Percentiles rank a stretch among this genome's conserved stretches.
Conservation (phyloP, 768 basidiomycete genomes). For the Chiua virens region DNA sequence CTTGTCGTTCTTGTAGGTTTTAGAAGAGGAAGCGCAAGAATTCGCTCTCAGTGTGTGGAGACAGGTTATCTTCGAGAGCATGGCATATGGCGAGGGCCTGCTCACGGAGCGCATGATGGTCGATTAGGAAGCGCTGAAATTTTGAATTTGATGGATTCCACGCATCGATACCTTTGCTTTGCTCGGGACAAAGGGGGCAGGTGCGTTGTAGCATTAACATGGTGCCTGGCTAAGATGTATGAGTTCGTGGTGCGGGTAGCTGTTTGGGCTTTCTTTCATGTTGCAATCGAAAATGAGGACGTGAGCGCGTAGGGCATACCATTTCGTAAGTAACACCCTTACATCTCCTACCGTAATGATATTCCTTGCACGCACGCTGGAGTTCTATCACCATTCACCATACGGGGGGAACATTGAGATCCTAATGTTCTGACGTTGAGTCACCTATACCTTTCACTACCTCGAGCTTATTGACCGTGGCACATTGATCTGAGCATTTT, state of each 20-base stretch:
- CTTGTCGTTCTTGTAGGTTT: slow-evolving; percentile 51
- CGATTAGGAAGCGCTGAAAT: slow-evolving; percentile 42
- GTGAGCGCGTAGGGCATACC: slow-evolving; percentile 23
- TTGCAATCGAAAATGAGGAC: slow-evolving; percentile 15
- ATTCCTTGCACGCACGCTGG: slow-evolving; percentile 23
- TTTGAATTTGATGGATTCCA: slow-evolving; percentile 16
- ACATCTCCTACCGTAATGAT: slow-evolving; percentile 44
- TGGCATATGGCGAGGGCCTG: slow-evolving; percentile 88
- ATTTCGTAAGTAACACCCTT: slow-evolving; percentile 60
- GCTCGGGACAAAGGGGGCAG: slow-evolving; percentile 44
- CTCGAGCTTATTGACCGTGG: slow-evolving; percentile 21
- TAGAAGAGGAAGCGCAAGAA: slow-evolving; percentile 88
- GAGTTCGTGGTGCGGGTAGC: slow-evolving; percentile 30
- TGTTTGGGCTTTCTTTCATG: slow-evolving; percentile 17
- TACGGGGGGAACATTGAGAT: background rate
- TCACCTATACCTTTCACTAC: slow-evolving; percentile 14
- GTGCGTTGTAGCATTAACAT: slow-evolving; percentile 61
- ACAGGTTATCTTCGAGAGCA: slow-evolving; percentile 92
- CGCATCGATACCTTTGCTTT: slow-evolving; percentile 26
- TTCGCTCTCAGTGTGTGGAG: slow-evolving; percentile 83
- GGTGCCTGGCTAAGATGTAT: slow-evolving; percentile 40
- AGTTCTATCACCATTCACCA: background rate
- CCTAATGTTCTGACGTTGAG: slow-evolving; percentile 21
- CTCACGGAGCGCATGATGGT: slow-evolving; percentile 84
- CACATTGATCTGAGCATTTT: slow-evolving; percentile 21